A percentile compares a stretch with the other conserved stretches of the same genome.
phyloP scores from a whole-genome alignment of 208 protist genomes.

The Plasmodiophora brassicae region DNA sequence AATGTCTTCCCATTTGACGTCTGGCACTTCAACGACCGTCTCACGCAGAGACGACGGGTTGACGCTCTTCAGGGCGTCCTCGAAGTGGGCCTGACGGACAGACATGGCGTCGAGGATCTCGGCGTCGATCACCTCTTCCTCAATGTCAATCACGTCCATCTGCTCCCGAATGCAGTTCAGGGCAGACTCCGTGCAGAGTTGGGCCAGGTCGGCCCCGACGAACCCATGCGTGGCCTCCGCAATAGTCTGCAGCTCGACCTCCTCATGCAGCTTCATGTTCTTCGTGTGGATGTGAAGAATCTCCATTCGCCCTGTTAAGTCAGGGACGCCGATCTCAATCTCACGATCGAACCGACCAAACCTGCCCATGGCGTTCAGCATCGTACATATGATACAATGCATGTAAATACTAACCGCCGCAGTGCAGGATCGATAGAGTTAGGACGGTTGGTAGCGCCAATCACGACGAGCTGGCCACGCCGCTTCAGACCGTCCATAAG shows the following conservation, averaged over 20 bases:
- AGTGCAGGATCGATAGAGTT: slow-evolving; percentile 98
- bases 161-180: slow-evolving; percentile 99
- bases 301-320: slow-evolving; percentile 76
- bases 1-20: slow-evolving; percentile 98
- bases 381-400: no score
- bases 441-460: slow-evolving; percentile 99
- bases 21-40: slow-evolving; percentile 96
- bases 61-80: slow-evolving; percentile 79
- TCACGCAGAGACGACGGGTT: slow-evolving; percentile 99
- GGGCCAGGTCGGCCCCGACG: slow-evolving; percentile 97
- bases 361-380: slow-evolving; percentile 89
- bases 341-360: slow-evolving; percentile 99
- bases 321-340: slow-evolving; percentile 99
- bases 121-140: slow-evolving; percentile 94
- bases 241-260: slow-evolving; percentile 52
- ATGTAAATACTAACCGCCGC: slow-evolving; percentile 76
- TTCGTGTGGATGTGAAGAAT: slow-evolving; percentile 99
- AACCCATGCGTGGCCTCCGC: slow-evolving; percentile 90
- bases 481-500: slow-evolving; percentile 99
- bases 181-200: slow-evolving; percentile 98
- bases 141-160: slow-evolving; percentile 98
- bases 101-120: slow-evolving; percentile 94
- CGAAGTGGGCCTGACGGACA: slow-evolving; percentile 98
- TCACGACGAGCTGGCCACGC: slow-evolving; percentile 96
- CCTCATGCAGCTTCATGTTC: slow-evolving; percentile 99